Evolutionary conservation across 2,329 filamentous ascomycete species (phyloP).

Genomic region (Dactylonectria macrodidyma): DNA sequence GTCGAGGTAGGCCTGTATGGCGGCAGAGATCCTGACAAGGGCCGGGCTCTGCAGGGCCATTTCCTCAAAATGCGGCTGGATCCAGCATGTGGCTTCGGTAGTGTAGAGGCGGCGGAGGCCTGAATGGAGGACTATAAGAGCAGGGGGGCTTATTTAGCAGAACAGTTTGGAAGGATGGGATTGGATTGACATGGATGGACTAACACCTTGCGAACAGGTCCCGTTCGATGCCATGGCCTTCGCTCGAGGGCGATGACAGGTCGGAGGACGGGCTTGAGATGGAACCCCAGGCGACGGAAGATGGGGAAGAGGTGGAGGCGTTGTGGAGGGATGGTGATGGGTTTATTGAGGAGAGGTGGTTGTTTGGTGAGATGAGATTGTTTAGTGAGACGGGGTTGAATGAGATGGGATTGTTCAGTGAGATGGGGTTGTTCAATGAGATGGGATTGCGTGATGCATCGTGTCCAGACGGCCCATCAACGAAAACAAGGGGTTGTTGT

Average conservation of each 20-base stretch:
- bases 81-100: constrained; percentile 41
- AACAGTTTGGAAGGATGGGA: neutral
- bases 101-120: constrained; percentile 42
- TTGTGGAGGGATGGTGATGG: neutral
- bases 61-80: constrained; percentile 42
- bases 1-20: constrained; percentile 44
- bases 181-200: neutral
- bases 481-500: no score
- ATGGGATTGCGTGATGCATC: no score
- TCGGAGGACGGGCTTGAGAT: constrained; percentile 23
- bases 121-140: constrained; percentile 33
- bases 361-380: no score
- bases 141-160: neutral
- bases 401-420: no score
- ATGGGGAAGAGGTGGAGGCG: constrained; percentile 17
- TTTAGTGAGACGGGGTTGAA: no score
- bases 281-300: constrained; percentile 27
- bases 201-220: constrained; percentile 41
- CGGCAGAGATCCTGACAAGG: constrained; percentile 36
- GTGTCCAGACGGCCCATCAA: no score
- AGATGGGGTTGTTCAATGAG: no score
- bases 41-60: constrained; percentile 45
- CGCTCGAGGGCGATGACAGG: constrained; percentile 26
- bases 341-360: no score
- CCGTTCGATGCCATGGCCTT: constrained; percentile 27